phyloP scores from a whole-genome alignment of 2,329 filamentous ascomycete genomes.

The Trichoderma brevicompactum region DNA sequence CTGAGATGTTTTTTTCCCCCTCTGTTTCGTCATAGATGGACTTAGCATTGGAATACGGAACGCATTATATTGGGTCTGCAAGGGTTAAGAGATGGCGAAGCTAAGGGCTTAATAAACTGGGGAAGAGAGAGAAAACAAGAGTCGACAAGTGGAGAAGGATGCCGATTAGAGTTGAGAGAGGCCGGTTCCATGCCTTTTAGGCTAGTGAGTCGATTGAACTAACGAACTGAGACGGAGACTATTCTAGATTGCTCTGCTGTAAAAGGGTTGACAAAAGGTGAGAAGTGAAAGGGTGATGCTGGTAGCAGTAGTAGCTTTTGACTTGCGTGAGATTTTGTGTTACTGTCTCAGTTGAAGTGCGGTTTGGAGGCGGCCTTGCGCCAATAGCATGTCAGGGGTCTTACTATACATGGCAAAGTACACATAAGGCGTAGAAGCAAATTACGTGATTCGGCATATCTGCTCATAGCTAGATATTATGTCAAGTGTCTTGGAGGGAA shows the following conservation, averaged over 20 bases:
- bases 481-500: background rate
- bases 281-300: background rate
- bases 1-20: constrained; percentile 28
- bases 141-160: constrained; percentile 7
- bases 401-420: background rate
- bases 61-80: constrained; percentile 7
- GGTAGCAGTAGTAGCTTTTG: no score
- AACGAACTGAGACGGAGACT: background rate
- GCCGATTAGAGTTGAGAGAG: background rate
- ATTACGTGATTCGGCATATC: background rate
- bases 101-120: constrained; percentile 19
- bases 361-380: no score
- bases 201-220: background rate
- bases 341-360: no score
- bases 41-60: background rate
- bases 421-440: background rate
- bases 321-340: no score
- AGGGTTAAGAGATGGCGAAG: background rate
- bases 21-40: constrained; percentile 3
- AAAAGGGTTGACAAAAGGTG: background rate
- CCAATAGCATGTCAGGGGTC: no score
- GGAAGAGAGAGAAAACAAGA: background rate
- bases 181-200: background rate
- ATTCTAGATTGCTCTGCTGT: background rate
- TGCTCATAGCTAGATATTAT: background rate